Conservation (phyloP, 169 alveolate species). For the Plasmodium yoelii region DNA sequence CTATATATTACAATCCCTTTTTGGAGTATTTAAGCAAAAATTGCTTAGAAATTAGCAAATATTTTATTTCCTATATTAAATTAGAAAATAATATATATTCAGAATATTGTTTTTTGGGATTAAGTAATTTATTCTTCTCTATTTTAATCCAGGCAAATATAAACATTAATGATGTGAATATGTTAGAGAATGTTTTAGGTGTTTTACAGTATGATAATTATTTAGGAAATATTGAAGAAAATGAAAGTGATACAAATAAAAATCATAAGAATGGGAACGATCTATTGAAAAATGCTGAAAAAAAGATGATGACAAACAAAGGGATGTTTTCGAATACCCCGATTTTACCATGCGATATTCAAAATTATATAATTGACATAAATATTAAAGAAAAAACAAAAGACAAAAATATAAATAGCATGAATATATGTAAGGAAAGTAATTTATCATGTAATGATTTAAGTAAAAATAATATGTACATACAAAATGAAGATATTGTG, state of each 20-base stretch:
- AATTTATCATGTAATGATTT: background rate
- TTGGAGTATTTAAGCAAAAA: constrained; percentile 29
- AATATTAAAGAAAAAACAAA: background rate
- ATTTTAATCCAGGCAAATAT: constrained; percentile 34
- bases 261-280: no score
- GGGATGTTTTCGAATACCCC: background rate
- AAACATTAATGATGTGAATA: constrained; percentile 17
- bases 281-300: background rate
- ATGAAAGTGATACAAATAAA: no score
- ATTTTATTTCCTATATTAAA: constrained; percentile 26
- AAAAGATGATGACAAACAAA: background rate
- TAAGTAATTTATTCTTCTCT: constrained; percentile 60
- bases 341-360: background rate
- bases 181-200: no score
- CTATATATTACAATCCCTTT: constrained; percentile 63
- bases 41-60: constrained; percentile 1
- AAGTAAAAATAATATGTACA: constrained; percentile 5
- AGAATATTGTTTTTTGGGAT: constrained; percentile 46
- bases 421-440: background rate
- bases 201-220: no score
- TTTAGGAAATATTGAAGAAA: no score
- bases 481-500: constrained; percentile 8
- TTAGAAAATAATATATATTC: constrained; percentile 47
- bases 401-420: constrained; percentile 16
- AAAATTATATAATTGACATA: background rate